Base-by-base conservation (phyloP, 2,329 filamentous ascomycete genomes). In the Nigrospora sphaerica region DNA sequence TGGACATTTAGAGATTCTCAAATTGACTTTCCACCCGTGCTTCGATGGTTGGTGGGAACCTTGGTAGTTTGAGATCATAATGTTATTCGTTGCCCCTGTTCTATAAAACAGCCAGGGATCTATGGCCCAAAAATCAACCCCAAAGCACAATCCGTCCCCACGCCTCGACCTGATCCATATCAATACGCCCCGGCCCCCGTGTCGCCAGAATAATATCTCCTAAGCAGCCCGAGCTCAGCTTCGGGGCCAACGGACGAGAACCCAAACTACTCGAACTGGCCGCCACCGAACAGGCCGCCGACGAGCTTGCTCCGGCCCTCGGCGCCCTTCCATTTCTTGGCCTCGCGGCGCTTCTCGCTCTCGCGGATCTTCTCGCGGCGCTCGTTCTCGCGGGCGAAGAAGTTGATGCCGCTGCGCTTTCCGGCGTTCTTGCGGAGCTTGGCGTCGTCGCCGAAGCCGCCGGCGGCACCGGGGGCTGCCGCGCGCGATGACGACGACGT, bases 351-450 rank as follows among this genome's bases (percentile, higher is more conserved):
- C 58, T 71, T 71, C 66, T 83, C 80, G 41, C 63, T 74, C 63
- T 83, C 76, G 32, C 73, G 69, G 42, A 83, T 59, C 50, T 71
- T 71, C 13, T 76, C 76, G 43, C 70, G 66, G 45, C 77, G 68
- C 61, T 83, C 80, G 44, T 67, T 80, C 63, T 81, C 78, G 28
- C 79, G 67, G 10, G 77, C 77, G 53, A 83, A 79, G 49, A 74
- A 79, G 56, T 78, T 77, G 49, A 85, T 68, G 17, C 80, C 80
- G 28, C 77, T 81, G 55, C 70, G 70, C 69, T 80, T 82, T 46
- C 76, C 72, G 2, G 78, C 79, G 10, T 69, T 77, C 65, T 78
- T 81, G 61, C 77, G 80, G 46, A 83, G 72, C 65, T 77, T 80
- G 47, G 65, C 70, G 71, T 71, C 41, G 68, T 68, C 39, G 67